Evolutionary conservation across 371 early-diverging fungal species (phyloP), one percentile per base, ranked within the genome.

Genomic region (Mucor indicus): DNA sequence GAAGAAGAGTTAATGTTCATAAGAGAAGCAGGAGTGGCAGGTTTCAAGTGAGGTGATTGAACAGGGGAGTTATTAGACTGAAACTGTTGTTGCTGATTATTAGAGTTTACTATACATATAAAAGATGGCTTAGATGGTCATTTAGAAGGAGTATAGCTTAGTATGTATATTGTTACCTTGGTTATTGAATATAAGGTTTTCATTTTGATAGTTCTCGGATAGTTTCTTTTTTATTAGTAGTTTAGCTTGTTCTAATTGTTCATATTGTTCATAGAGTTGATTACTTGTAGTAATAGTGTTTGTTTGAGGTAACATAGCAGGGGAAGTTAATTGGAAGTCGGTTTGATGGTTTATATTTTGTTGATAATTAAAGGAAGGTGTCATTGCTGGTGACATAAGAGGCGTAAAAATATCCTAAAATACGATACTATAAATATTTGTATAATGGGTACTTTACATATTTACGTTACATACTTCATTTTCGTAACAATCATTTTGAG

Each of bases 351-450:
- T 62, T 13, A 13, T 38, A 25, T 35, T 12, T 61, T 38, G 60
- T 66, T 46, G 52, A 24, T 54, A 57, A 27, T 38, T 39, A 24
- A 57, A 60, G 16, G 80, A 80, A 22, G 84, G 84, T 9, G 81
- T 84, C 72, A 79, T 79, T 15, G 80, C 81, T 11, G 84, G 84
- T 8, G 84, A 84, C 37, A 84, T 77, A 36, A 84, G 61, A 6
- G 84, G 84, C 6, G 82, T 80, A 21, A 73, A 57, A 40, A 72
- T 67, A 38, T 69, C 69, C 72, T 75, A 43, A 12, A 21, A 23
- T 17, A 17, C 10, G 20, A 31, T 27, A 49, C 13, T 27, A 41
- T 35, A 41, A 27, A 23, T 16, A 32, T 11, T 38, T 25, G 36
- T 0, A 50, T 27, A 21, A 32, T 35, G 10, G 30, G 12, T 29